Evolutionary conservation across 2,329 filamentous ascomycete genomes (phyloP), one percentile per base, ranked within the genome.

Genomic region (Colletotrichum phormii): DNA sequence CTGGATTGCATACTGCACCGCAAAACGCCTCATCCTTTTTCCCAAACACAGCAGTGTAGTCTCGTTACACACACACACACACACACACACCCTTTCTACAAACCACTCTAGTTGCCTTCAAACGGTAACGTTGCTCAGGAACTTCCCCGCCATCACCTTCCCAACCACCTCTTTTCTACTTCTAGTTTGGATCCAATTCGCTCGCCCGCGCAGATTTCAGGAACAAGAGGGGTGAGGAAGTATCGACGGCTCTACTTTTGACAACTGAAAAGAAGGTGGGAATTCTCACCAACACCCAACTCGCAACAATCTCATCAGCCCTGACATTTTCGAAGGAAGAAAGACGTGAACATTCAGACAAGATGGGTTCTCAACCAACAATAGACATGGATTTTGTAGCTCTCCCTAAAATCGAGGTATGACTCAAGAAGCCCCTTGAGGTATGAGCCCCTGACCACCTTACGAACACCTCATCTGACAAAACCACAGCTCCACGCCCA

Each of bases 401-500:
- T n/a, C 79, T 90, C 55, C 88, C 88, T 12, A 90, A 90, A 76
- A 86, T 89, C 53, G 87, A 90, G 86, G 88, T 88, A 76, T 22
- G 15, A 5, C 5, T n/a, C 13, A n/a, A 63, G 5, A 12, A 13
- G 76, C 66, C 53, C 24, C 62, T 62, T 51, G 26, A 55, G 15
- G 13, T 18, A n/a, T 22, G 9, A 18, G 18, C 26, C 26, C 26
- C 26, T 29, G 26, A 29, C 26, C 4, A 37, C 31, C 15, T 59
- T 33, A 63, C 12, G 26, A 3, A 18, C 3, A 53, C 4, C n/a
- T n/a, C 18, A 15, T 37, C 49, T 55, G 22, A 66, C 5, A 59
- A 26, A 35, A 46, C 54, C 62, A 12, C 59, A 95, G 92, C 88
- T 96, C 65, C 94, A 97, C 78, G 94, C 94, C 74, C 94, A 97